Conservation (phyloP, 768 basidiomycete genomes). For the Leccinum olivaceopallidum region DNA sequence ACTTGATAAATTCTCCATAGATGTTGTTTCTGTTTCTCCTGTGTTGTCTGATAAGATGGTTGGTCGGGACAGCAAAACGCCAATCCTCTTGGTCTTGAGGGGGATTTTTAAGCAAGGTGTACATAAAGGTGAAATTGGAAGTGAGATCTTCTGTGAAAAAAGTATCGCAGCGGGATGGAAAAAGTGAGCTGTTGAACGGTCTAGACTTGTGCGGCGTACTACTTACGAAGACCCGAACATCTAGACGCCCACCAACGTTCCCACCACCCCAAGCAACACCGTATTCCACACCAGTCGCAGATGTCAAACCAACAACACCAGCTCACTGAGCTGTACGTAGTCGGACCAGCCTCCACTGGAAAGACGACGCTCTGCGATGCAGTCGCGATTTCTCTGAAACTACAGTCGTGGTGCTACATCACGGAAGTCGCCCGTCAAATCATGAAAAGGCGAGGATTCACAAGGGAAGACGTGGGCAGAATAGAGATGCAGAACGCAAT, state of each 20-base stretch:
- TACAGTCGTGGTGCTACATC: conserved; percentile 44
- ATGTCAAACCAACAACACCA: conserved; percentile 19
- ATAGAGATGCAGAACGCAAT: conserved; percentile 66
- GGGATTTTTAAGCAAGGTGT: conserved; percentile 40
- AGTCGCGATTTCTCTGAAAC: conserved; percentile 41
- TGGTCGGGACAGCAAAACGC: conserved; percentile 43
- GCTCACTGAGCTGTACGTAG: conserved; percentile 39
- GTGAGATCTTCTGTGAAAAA: neutral
- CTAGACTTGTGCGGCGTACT: conserved; percentile 2
- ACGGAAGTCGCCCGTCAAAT: conserved; percentile 63
- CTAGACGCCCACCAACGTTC: conserved; percentile 13
- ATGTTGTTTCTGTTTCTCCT: conserved; percentile 29
- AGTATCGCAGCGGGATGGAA: conserved; percentile 1
- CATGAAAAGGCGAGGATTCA: conserved; percentile 54
- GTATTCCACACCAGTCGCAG: conserved; percentile 4
- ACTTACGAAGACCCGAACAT: conserved; percentile 13
- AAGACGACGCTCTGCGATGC: conserved; percentile 68
- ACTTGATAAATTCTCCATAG: conserved; percentile 51
- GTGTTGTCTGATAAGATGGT: conserved; percentile 29
- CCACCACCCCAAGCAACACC: conserved; percentile 16
- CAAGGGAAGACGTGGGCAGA: conserved; percentile 47
- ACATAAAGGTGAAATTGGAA: conserved; percentile 12
- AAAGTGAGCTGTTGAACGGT: conserved; percentile 1
- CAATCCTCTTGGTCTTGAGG: conserved; percentile 52
- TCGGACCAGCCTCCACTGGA: conserved; percentile 66